A percentile compares a stretch with the other conserved stretches of the same genome.
These are phyloP conservation scores for Penicillium bovifimosum DNA, from an alignment of 495 filamentous ascomycete species.

Conservation along the genomic window DNA sequence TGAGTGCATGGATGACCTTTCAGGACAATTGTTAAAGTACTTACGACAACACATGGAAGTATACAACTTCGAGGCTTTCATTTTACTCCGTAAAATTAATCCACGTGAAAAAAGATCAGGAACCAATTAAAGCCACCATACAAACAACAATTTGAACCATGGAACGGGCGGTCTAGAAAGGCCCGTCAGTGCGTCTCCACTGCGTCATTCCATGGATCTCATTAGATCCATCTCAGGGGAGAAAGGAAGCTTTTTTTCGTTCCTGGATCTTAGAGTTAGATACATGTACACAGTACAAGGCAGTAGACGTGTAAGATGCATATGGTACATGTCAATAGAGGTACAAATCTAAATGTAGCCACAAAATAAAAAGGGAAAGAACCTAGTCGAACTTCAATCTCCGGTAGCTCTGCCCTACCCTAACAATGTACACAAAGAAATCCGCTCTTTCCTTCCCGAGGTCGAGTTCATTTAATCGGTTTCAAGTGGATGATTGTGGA, in stretches of 20 bases:
- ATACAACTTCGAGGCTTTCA: neutral
- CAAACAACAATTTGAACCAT: constrained; percentile 20
- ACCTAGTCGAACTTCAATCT: neutral
- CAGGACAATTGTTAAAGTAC: too few relatives aligned
- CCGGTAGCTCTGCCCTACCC: neutral
- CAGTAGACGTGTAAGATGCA: neutral
- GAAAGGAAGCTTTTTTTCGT: constrained; percentile 1
- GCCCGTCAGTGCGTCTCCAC: constrained; percentile 27
- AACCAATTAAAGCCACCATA: neutral
- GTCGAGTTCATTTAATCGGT: neutral
- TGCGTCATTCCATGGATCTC: constrained; percentile 21
- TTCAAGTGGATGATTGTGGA: neutral
- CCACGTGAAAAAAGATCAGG: neutral
- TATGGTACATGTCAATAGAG: too few relatives aligned
- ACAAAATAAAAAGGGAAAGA: too few relatives aligned
- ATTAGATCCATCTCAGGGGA: neutral
- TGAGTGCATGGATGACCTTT: neutral
- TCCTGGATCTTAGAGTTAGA: neutral
- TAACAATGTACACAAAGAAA: neutral
- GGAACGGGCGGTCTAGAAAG: constrained; percentile 35
- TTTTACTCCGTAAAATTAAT: neutral
- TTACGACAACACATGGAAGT: neutral
- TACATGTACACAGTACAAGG: neutral
- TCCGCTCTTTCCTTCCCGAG: neutral
- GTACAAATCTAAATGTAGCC: too few relatives aligned